Base-by-base conservation (phyloP, 345 rosid genomes). In the Citrus maxima region DNA sequence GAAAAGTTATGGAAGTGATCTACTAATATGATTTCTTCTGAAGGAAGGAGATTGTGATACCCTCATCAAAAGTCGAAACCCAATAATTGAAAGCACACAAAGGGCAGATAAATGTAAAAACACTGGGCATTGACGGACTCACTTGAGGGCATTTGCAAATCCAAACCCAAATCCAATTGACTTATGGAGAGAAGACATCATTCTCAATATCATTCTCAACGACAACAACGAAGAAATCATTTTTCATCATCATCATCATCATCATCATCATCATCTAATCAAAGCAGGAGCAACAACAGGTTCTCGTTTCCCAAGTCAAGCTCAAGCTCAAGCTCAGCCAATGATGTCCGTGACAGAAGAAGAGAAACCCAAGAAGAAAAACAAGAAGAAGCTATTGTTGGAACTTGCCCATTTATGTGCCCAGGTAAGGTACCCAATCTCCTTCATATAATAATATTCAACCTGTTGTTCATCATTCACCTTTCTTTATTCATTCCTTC, bases 401-500 rank as follows among this genome's bases (percentile, higher is more conserved):
- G 98, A 77, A 93, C 93, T 77, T 92, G 98, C 86, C 90, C 92
- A 78, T 88, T 83, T 78, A 93, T 95, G 97, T 95, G 97, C 85
- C 95, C 98, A 40, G 98, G 99, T 95, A 75, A 60, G 51, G 14
- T 46, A 46, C 51, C 51, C 3, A 46, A 46, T 10, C 16, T 13
- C 51, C 51, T 46, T 46, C 51, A 46, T 46, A 46, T 46, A 1
- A 46, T 1, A 12, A 0, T 54, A 4, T 1, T 54, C 19, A 54
- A 54, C 2, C 56, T 54, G 18, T 54, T 54, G 22, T 19, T 18
- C 58, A 14, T 54, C 58, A 54, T 18, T 54, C 7, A 46, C 51
- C 18, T 46, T 46, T 18, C 58, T 54, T 16, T 19, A 18, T 54
- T 18, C 22, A 54, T 14, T 54, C 7, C 0, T 54, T 34, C 35